phyloP scores from a whole-genome alignment of 2,329 filamentous ascomycete species.

The Colletotrichum graminicola region DNA sequence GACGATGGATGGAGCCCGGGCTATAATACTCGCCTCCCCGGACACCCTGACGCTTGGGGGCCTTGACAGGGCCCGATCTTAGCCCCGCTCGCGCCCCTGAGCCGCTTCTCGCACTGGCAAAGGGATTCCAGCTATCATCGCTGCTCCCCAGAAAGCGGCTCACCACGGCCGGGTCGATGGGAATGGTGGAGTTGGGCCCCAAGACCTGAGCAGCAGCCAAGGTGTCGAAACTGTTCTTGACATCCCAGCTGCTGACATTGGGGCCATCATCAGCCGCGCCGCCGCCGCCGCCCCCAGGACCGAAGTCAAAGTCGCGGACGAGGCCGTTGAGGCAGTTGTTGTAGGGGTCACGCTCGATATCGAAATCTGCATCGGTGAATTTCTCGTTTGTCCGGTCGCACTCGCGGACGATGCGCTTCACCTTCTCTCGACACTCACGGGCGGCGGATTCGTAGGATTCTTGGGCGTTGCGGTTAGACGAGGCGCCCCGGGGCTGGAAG shows the following conservation, averaged over 20 bases:
- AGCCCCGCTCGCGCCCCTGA: not conserved
- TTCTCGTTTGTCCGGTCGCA: constrained; percentile 60
- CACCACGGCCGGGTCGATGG: constrained; percentile 43
- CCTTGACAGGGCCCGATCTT: not conserved
- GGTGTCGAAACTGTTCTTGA: constrained; percentile 45
- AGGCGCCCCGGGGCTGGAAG: constrained; percentile 50
- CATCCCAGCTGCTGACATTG: constrained; percentile 43
- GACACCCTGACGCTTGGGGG: constrained; percentile 31
- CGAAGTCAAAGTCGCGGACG: constrained; percentile 37
- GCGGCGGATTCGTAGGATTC: constrained; percentile 58
- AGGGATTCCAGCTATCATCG: constrained; percentile 15
- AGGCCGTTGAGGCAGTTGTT: constrained; percentile 55
- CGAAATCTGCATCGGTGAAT: constrained; percentile 59
- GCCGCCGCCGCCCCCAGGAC: constrained; percentile 20
- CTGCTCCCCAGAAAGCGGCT: constrained; percentile 40
- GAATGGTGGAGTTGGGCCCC: constrained; percentile 42
- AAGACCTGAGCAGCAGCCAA: constrained; percentile 44
- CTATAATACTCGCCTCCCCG: constrained; percentile 42
- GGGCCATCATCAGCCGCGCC: constrained; percentile 22
- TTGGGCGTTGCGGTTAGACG: constrained; percentile 61
- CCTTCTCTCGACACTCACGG: constrained; percentile 54
- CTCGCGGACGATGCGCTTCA: constrained; percentile 55
- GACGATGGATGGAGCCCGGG: constrained; percentile 57
- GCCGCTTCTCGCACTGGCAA: not conserved
- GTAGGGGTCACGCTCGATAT: constrained; percentile 55